Evolutionary conservation across 2,329 filamentous ascomycete genomes (phyloP), one percentile per base, ranked within the genome.

Genomic region (Dryadomyces quercivorus): DNA sequence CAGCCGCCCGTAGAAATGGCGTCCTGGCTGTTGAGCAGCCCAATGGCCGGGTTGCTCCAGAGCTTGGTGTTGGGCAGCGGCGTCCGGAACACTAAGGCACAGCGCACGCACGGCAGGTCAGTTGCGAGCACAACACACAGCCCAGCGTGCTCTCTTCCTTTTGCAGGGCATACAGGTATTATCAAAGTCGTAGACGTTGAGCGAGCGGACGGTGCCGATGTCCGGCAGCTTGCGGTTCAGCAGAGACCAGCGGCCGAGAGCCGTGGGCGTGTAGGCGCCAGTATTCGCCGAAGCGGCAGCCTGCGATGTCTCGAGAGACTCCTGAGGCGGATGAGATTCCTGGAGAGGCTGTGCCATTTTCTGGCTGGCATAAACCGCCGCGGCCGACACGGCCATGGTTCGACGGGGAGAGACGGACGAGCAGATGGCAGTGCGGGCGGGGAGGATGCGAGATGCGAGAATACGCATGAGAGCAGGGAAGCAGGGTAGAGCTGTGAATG

Each of bases 141-240:
- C n/a, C n/a, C n/a, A n/a, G n/a, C n/a, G n/a, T n/a, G n/a, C n/a
- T n/a, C n/a, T n/a, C n/a, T n/a, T n/a, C n/a, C n/a, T n/a, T n/a
- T n/a, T n/a, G n/a, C n/a, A n/a, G n/a, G 9, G 60, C 84, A 67
- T 73, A 92, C 88, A 72, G 42, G 92, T 97, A 65, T 98, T 97
- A 70, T 98, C 93, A 68, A 97, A 98, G 69, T 98, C 93, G 72
- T 97, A 97, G 61, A 98, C 80, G 66, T 97, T 92, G 52, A 98
- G 82, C 9, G 82, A 72, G 66, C 81, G 88, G 69, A 97, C 85
- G 54, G 81, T 75, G 45, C 85, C 75, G 12, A 82, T 75, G 36
- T 80, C 78, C 80, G 60, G 50, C 7, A 54, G 74, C 57, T 84
- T 78, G 64, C 81, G 85, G 64, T 83, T 82, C 57, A 84, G 73